Evolutionary conservation across 1,139 yeast species (phyloP).

Genomic region (Yarrowia galli): DNA sequence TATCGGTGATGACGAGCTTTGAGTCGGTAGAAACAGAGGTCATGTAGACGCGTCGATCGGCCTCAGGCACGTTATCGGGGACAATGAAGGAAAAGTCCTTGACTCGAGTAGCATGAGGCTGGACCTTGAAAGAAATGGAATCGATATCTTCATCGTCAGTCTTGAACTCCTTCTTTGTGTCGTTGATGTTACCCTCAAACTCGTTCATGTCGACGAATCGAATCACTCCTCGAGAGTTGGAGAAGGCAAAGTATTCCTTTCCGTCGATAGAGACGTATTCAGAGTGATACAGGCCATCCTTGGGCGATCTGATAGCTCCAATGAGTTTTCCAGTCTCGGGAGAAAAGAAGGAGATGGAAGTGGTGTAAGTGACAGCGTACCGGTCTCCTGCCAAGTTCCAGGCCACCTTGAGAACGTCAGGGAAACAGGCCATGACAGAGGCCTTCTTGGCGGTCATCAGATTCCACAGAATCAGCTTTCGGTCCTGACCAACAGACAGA

Average conservation of each 20-base stretch:
- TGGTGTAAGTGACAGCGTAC: conserved; percentile 77
- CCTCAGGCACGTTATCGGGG: conserved; percentile 38
- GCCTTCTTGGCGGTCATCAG: conserved; percentile 98
- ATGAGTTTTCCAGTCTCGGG: conserved; percentile 68
- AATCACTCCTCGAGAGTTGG: conserved; percentile 77
- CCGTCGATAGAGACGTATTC: conserved; percentile 56
- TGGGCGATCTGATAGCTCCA: conserved; percentile 55
- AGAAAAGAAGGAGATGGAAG: conserved; percentile 68
- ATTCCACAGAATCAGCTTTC: conserved; percentile 88
- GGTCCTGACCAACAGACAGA: conserved; percentile 84
- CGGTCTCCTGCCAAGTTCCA: conserved; percentile 63
- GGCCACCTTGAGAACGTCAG: conserved; percentile 58
- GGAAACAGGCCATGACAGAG: conserved; percentile 75
- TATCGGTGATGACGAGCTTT: conserved; percentile 87
- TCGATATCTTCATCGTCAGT: conserved; percentile 47
- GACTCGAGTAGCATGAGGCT: conserved; percentile 85
- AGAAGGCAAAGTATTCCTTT: conserved; percentile 67
- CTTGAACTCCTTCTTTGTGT: conserved; percentile 44
- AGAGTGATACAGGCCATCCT: conserved; percentile 72
- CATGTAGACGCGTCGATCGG: conserved; percentile 56
- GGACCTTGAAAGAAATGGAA: conserved; percentile 51
- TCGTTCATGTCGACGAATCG: conserved; percentile 58
- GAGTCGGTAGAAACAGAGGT: conserved; percentile 94
- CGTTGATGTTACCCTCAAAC: conserved; percentile 45
- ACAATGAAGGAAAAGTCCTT: conserved; percentile 70